phyloP scores from a whole-genome alignment of 116 monocot species.

The Papilionanthe hybrid region DNA sequence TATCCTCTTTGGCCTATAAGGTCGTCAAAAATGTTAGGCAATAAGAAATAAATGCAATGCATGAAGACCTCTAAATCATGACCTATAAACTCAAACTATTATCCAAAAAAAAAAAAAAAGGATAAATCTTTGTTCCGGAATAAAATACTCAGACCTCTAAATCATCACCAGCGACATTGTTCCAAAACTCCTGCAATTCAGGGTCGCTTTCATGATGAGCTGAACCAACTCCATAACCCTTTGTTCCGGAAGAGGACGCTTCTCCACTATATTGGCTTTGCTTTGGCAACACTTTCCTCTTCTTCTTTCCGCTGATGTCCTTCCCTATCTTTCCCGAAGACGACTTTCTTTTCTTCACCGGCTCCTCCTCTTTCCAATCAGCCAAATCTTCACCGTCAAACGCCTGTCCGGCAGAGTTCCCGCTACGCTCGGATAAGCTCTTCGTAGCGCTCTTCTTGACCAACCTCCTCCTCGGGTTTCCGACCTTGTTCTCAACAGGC shows the following conservation, averaged over 20 bases:
- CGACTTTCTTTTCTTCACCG: constrained; percentile 25
- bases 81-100: no score
- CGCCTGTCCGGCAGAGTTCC: constrained; percentile 11
- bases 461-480: constrained; percentile 60
- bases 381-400: constrained; percentile 34
- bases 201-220: no score
- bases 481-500: constrained; percentile 25
- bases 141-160: no score
- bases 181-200: no score
- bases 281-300: constrained; percentile 15
- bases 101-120: no score
- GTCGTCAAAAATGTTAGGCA: neutral
- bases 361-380: constrained; percentile 50
- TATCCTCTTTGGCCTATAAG: constrained; percentile 87
- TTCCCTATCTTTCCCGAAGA: constrained; percentile 21
- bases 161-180: no score
- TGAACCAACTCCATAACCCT: no score
- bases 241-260: no score
- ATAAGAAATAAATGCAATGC: neutral
- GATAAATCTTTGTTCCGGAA: no score
- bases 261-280: no score
- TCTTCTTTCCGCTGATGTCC: constrained; percentile 41
- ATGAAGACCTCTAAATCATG: no score
- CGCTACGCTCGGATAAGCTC: constrained; percentile 15
- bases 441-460: constrained; percentile 59